These are phyloP conservation scores for Triticum turgidum DNA, from an alignment of 176 grass and related monocot species.

Conservation along the genomic window DNA sequence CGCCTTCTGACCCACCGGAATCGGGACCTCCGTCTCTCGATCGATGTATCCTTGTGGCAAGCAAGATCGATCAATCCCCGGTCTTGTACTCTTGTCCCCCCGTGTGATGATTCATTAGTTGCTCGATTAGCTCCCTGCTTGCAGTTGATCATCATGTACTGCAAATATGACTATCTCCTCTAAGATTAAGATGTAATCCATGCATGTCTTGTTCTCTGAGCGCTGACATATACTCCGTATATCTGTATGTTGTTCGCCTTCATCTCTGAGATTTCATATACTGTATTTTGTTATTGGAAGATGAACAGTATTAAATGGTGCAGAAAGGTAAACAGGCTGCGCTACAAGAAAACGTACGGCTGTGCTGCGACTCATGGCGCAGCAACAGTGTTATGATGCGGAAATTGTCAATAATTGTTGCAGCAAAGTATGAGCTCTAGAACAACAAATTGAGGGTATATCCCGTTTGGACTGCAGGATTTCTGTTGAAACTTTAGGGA, in stretches of 20 bases:
- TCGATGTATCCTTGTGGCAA: not conserved
- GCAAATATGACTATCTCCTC: not conserved
- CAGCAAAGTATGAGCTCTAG: not conserved
- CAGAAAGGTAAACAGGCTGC: not conserved
- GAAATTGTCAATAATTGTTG: not conserved
- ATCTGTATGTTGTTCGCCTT: not conserved
- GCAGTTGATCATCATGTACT: not conserved
- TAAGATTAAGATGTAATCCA: not conserved
- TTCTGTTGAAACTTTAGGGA: not conserved
- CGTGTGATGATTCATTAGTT: not conserved
- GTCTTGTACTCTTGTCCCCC: not conserved
- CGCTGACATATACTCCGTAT: not conserved
- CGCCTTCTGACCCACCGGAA: conserved; percentile 31
- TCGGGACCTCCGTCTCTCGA: not conserved
- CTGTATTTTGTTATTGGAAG: no score
- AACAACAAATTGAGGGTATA: not conserved
- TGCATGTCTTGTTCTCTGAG: not conserved
- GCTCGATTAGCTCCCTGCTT: not conserved
- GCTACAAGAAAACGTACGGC: not conserved
- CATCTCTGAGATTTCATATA: not conserved
- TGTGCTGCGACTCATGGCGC: not conserved
- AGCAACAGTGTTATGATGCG: not conserved
- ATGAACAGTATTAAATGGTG: not conserved
- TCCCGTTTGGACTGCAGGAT: not conserved
- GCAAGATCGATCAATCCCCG: not conserved